Evolutionary conservation across 371 early-diverging fungal genomes (phyloP), one percentile per base, ranked within the genome.

Genomic region (Saksenaea oblongispora): DNA sequence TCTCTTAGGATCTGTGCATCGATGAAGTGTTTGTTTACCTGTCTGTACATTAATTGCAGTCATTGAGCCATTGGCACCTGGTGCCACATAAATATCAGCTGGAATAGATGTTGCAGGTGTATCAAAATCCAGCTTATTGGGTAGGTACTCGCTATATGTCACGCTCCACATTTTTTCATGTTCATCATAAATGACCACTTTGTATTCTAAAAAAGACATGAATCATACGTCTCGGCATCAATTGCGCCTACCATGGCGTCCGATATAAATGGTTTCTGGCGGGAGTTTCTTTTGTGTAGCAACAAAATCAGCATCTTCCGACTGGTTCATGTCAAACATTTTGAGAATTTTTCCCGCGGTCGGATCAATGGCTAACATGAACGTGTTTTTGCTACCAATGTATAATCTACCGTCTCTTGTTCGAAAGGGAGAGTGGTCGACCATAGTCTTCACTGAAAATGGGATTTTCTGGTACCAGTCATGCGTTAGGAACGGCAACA

Each of bases 341-440:
- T 80, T 72, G 24, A 89, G 59, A 26, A 94, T 76, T 18, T 72
- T 68, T 0, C 95, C 95, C 15, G 87, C 82, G 2, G 76, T 54
- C 26, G 93, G 86, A 70, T 95, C 89, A 8, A 95, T 70, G 9
- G 90, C 89, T 2, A 89, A 66, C 68, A 93, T 82, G 10, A 84
- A 67, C 2, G 93, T 86, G 5, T 69, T 73, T 62, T 92, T 92
- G 53, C 72, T 74, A 2, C 92, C 89, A 5, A 89, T 85, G 70
- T 91, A 93, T 1, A 87, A 79, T 17, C 84, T 83, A 3, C 85
- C 78, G 55, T 83, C 87, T 22, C 73, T 70, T 11, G 84, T 78
- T 28, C 84, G 78, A 54, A 89, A 83, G 1, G 91, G 87, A 36
- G 88, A 84, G 28, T 71, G 73, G 10, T 74, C 72, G 0, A 90